phyloP scores from a whole-genome alignment of 2,329 filamentous ascomycete genomes.

The Ophiognomonia clavigignenti-juglandacearum region DNA sequence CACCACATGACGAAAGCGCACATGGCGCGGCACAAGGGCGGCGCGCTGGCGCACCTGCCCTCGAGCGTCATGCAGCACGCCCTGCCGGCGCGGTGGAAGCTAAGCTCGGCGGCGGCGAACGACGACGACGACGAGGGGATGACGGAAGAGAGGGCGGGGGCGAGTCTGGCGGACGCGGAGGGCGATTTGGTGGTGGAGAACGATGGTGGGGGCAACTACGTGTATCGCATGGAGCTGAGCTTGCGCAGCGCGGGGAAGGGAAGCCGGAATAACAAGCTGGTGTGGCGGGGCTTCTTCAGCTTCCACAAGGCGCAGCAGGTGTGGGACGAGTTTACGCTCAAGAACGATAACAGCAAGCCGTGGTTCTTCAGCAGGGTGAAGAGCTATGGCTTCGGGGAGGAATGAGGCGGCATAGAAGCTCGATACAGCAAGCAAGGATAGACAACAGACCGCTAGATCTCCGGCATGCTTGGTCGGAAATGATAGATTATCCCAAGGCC shows the following conservation, averaged over 20 bases:
- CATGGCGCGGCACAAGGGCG: constrained; percentile 42
- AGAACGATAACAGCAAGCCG: constrained; percentile 51
- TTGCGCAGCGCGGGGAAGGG: constrained; percentile 60
- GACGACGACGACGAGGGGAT: constrained; percentile 23
- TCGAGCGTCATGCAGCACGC: constrained; percentile 63
- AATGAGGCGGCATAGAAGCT: not conserved
- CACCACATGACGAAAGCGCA: constrained; percentile 73
- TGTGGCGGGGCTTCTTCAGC: constrained; percentile 87
- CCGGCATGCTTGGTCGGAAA: no score
- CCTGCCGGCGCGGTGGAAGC: constrained; percentile 50
- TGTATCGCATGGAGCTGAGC: constrained; percentile 75
- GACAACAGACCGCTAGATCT: not conserved
- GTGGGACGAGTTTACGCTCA: constrained; percentile 72
- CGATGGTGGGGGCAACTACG: constrained; percentile 75
- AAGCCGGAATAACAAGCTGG: constrained; percentile 75
- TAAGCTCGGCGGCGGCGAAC: constrained; percentile 32
- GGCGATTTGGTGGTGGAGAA: constrained; percentile 80
- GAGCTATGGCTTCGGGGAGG: constrained; percentile 51
- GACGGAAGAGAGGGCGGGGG: no score
- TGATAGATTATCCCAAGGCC: no score
- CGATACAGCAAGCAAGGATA: not conserved
- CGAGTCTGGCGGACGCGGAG: constrained; percentile 42
- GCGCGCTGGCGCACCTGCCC: constrained; percentile 33
- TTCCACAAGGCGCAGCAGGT: constrained; percentile 88
- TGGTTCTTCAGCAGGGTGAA: constrained; percentile 64